These are phyloP conservation scores for Ramularia endophylla DNA, from an alignment of 2,329 filamentous ascomycete species.

Conservation along the genomic window DNA sequence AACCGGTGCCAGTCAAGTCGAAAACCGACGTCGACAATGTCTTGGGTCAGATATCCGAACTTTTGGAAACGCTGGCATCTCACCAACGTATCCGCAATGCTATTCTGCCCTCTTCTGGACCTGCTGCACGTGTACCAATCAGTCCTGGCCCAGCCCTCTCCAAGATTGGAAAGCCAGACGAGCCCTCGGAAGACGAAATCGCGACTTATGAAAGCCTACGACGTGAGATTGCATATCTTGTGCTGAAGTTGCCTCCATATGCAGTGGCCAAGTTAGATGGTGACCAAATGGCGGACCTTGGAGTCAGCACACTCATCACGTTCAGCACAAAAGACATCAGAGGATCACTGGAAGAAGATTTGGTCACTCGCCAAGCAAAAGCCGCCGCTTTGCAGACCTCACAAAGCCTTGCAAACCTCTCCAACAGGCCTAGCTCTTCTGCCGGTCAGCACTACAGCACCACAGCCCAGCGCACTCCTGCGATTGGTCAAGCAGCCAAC, in stretches of 20 bases:
- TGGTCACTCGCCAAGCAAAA: constrained; percentile 44
- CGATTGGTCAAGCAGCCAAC: constrained; percentile 31
- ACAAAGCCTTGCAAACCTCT: constrained; percentile 24
- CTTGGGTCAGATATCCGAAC: constrained; percentile 65
- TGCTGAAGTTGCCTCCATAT: constrained; percentile 73
- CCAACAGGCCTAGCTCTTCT: constrained; percentile 23
- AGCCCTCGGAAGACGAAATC: constrained; percentile 56
- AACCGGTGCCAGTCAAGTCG: constrained; percentile 25
- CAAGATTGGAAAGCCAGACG: constrained; percentile 53
- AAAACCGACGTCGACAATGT: constrained; percentile 40
- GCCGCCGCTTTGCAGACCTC: constrained; percentile 29
- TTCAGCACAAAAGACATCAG: constrained; percentile 67
- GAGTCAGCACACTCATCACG: constrained; percentile 72
- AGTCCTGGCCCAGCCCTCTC: constrained; percentile 59
- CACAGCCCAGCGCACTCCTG: constrained; percentile 29
- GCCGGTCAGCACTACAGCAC: constrained; percentile 29
- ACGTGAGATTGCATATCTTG: constrained; percentile 65
- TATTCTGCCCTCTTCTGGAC: constrained; percentile 49
- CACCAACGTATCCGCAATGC: constrained; percentile 75
- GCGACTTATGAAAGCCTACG: constrained; percentile 67
- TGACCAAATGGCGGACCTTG: constrained; percentile 74
- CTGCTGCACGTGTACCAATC: constrained; percentile 26
- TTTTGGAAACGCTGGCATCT: constrained; percentile 70
- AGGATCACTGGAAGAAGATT: constrained; percentile 80
- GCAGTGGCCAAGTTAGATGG: constrained; percentile 81